A percentile compares a stretch with the other conserved stretches of the same genome.
phyloP scores from a whole-genome alignment of 2,329 filamentous ascomycete species.

The Pseudocercospora cruenta region DNA sequence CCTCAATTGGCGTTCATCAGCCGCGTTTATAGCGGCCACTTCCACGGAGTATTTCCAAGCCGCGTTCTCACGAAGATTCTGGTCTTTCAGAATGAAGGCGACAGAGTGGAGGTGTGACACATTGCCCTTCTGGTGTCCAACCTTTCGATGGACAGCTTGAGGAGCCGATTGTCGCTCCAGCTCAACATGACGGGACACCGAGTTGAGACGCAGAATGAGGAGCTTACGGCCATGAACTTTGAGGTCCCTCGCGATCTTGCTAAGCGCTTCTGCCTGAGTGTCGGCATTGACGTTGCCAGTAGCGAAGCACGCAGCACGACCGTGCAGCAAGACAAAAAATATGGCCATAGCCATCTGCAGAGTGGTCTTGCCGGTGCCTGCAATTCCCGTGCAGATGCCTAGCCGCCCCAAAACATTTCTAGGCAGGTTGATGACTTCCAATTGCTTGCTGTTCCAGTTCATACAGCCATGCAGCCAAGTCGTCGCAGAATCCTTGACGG shows the following conservation, averaged over 20 bases:
- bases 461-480: background rate
- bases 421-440: background rate
- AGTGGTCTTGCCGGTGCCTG: slow-evolving; percentile 10
- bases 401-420: background rate
- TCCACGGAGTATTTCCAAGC: too few species aligned
- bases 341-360: background rate
- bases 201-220: too few species aligned
- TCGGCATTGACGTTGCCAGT: background rate
- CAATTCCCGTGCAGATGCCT: background rate
- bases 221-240: background rate
- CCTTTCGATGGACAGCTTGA: background rate
- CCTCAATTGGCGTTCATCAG: too few species aligned
- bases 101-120: background rate
- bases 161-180: background rate
- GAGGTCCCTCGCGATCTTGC: background rate
- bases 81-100: too few species aligned
- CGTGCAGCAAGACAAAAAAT: slow-evolving; percentile 2
- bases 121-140: background rate
- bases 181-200: too few species aligned
- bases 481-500: too few species aligned
- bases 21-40: too few species aligned
- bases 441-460: slow-evolving; percentile 2
- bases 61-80: too few species aligned
- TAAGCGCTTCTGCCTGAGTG: background rate
- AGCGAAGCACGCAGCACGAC: background rate